A percentile compares a stretch with the other conserved stretches of the same genome.
phyloP scores from a whole-genome alignment of 2,329 filamentous ascomycete species.

The Aureobasidium leucospermi region DNA sequence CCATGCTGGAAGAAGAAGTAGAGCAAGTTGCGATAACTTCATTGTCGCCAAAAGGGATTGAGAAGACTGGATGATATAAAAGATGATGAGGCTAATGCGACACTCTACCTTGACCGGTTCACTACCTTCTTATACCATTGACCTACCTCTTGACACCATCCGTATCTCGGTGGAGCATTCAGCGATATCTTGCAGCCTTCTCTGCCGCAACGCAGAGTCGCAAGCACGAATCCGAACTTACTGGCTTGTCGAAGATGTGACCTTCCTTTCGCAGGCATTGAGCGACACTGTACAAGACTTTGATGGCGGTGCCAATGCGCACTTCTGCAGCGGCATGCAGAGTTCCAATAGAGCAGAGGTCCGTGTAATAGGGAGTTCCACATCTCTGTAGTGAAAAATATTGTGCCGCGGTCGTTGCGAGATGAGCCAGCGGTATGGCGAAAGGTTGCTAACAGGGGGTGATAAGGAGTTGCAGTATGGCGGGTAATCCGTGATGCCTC shows the following conservation, averaged over 20 bases:
- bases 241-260: background rate
- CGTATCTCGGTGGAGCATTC: background rate
- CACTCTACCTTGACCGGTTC: background rate
- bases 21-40: constrained; percentile 6
- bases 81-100: background rate
- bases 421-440: background rate
- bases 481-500: background rate
- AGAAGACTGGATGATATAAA: background rate
- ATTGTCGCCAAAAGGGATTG: background rate
- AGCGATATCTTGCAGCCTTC: background rate
- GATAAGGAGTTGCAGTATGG: background rate
- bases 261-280: background rate
- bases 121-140: background rate
- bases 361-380: background rate
- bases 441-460: background rate
- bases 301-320: background rate
- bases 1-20: constrained; percentile 5
- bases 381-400: background rate
- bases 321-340: background rate
- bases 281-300: background rate
- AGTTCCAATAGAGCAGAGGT: background rate
- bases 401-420: background rate
- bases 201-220: background rate
- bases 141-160: background rate
- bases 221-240: background rate